A percentile compares a stretch with the other conserved stretches of the same genome.
Conservation (phyloP, 768 basidiomycete genomes). For the Crucibulum laeve region DNA sequence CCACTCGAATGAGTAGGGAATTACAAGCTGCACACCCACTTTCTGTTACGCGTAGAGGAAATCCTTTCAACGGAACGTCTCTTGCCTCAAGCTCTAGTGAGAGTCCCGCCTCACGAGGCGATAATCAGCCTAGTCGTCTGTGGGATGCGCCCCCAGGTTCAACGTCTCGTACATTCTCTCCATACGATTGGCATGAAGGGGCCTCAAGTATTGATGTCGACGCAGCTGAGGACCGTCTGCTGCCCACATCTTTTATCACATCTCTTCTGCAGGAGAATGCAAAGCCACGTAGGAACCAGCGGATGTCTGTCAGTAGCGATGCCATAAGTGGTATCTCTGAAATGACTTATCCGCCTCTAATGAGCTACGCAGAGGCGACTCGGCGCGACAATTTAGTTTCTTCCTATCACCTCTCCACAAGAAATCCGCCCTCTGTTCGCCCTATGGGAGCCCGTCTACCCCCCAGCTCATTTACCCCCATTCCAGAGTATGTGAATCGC, state of each 20-base stretch:
- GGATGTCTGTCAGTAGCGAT: constrained; percentile 30
- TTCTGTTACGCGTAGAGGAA: constrained; percentile 4
- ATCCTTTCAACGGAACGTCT: no score
- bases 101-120: no score
- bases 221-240: constrained; percentile 50
- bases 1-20: no score
- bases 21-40: no score
- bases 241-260: constrained; percentile 62
- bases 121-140: no score
- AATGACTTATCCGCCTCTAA: constrained; percentile 47
- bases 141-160: no score
- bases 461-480: constrained; percentile 30
- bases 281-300: constrained; percentile 20
- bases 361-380: constrained; percentile 14
- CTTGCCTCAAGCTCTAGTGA: no score
- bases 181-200: constrained; percentile 59
- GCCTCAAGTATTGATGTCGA: constrained; percentile 54
- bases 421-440: neutral
- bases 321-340: constrained; percentile 49
- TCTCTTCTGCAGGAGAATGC: constrained; percentile 44
- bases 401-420: constrained; percentile 1
- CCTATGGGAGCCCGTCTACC: constrained; percentile 22
- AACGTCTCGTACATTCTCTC: constrained; percentile 23
- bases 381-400: constrained; percentile 5
- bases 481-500: constrained; percentile 17